phyloP scores from a whole-genome alignment of 768 basidiomycete species.

The Lactarius akahatsu region DNA sequence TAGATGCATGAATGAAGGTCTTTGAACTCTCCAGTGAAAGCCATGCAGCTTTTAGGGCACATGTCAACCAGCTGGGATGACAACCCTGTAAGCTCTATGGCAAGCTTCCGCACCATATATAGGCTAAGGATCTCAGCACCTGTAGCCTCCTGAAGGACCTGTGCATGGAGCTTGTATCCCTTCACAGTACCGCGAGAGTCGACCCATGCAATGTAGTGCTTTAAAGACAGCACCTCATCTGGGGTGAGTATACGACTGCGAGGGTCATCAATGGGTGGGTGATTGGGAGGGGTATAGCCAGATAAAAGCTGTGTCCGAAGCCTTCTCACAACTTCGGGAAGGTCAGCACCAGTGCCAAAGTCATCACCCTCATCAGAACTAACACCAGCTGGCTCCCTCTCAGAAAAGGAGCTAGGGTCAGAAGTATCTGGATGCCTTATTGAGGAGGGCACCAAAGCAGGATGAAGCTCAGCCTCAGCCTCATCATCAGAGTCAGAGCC shows the following conservation, averaged over 20 bases:
- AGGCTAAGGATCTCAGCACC: neutral
- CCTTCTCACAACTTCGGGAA: neutral
- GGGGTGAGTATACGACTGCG: neutral
- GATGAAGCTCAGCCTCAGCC: no score
- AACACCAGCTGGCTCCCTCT: neutral
- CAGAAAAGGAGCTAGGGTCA: no score
- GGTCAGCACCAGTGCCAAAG: neutral
- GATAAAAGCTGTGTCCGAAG: neutral
- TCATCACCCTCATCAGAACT: neutral
- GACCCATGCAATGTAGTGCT: neutral
- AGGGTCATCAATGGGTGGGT: neutral
- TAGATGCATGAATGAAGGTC: no score
- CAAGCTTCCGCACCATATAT: neutral
- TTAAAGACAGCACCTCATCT: neutral
- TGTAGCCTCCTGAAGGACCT: neutral
- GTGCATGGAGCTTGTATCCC: neutral
- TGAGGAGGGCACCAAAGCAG: no score
- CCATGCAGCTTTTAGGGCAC: conserved; percentile 10
- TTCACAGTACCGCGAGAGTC: neutral
- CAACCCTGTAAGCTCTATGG: conserved; percentile 1
- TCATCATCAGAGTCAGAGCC: no score
- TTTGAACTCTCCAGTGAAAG: neutral
- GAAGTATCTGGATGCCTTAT: no score
- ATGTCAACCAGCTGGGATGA: neutral
- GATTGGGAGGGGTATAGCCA: neutral